These are phyloP conservation scores for Narthecium ossifragum DNA, from an alignment of 106 monocot genomes.

Conservation along the genomic window DNA sequence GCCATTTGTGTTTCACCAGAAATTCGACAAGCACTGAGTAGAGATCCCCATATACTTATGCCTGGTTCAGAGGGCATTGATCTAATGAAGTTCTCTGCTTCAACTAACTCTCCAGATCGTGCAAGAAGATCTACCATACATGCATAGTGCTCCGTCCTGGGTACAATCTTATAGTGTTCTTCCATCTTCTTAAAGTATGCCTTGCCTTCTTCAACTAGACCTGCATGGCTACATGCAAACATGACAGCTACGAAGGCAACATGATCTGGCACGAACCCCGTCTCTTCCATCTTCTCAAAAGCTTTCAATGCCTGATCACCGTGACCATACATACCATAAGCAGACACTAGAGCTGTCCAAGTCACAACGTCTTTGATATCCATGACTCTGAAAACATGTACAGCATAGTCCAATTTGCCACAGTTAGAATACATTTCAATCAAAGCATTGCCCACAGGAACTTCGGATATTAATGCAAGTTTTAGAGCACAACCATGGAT, in stretches of 20 bases:
- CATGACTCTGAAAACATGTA: constrained; percentile 5
- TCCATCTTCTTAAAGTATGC: constrained; percentile 8
- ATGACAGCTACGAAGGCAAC: constrained; percentile 12
- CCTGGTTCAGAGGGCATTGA: not conserved
- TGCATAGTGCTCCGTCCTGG: constrained; percentile 7
- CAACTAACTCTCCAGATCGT: constrained; percentile 1
- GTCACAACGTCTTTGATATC: constrained; percentile 7
- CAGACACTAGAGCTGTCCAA: constrained; percentile 14
- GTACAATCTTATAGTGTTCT: constrained; percentile 4
- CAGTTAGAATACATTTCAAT: constrained; percentile 22
- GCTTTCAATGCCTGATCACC: constrained; percentile 2
- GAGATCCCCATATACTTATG: constrained; percentile 3
- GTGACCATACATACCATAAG: constrained; percentile 8
- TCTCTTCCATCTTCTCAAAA: constrained; percentile 7
- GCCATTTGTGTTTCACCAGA: not conserved
- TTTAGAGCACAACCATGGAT: constrained; percentile 4
- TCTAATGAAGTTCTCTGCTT: constrained; percentile 2
- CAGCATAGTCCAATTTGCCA: constrained; percentile 10
- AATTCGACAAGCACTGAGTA: not conserved
- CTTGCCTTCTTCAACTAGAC: constrained; percentile 11
- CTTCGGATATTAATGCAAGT: not conserved
- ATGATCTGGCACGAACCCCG: constrained; percentile 6
- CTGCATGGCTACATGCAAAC: constrained; percentile 22
- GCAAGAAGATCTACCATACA: constrained; percentile 6
- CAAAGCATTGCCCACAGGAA: constrained; percentile 14